Conservation (phyloP, 306 rosid genomes). For the Pyrus pyrifolia region DNA sequence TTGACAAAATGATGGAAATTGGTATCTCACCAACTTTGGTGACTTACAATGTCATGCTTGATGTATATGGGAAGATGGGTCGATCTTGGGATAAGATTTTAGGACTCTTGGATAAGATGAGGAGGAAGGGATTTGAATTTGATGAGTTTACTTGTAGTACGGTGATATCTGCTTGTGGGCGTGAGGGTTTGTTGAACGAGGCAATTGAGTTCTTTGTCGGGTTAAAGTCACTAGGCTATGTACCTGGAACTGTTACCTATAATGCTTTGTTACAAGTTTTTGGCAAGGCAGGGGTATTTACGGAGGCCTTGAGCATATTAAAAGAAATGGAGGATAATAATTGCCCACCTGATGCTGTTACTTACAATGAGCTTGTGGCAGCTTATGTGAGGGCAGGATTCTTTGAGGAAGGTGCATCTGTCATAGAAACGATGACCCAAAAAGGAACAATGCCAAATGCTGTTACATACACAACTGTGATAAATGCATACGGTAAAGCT, state of each 20-base stretch:
- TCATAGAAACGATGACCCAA: conserved; percentile 64
- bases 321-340: conserved; percentile 80
- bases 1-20: conserved; percentile 58
- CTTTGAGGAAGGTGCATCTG: conserved; percentile 67
- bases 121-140: conserved; percentile 48
- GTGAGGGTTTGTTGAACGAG: conserved; percentile 80
- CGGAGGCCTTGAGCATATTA: conserved; percentile 72
- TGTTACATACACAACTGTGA: conserved; percentile 78
- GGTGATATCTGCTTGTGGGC: conserved; percentile 87
- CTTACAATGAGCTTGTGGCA: conserved; percentile 88
- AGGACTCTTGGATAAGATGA: conserved; percentile 77
- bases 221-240: conserved; percentile 58
- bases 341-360: conserved; percentile 65
- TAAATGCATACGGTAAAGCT: conserved; percentile 76
- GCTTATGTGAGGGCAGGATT: conserved; percentile 93
- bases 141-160: conserved; percentile 96
- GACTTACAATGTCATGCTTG: conserved; percentile 91
- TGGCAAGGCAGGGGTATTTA: conserved; percentile 78
- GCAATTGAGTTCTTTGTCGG: conserved; percentile 69
- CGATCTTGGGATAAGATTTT: conserved; percentile 73
- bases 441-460: conserved; percentile 82
- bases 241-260: conserved; percentile 77
- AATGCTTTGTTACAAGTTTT: conserved; percentile 77
- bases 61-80: conserved; percentile 96
- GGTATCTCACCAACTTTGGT: conserved; percentile 84